Percentiles rank a stretch among this genome's conserved stretches.
Evolutionary conservation across 257 asterid species (phyloP).

Genomic region (Solanum clarkiae): DNA sequence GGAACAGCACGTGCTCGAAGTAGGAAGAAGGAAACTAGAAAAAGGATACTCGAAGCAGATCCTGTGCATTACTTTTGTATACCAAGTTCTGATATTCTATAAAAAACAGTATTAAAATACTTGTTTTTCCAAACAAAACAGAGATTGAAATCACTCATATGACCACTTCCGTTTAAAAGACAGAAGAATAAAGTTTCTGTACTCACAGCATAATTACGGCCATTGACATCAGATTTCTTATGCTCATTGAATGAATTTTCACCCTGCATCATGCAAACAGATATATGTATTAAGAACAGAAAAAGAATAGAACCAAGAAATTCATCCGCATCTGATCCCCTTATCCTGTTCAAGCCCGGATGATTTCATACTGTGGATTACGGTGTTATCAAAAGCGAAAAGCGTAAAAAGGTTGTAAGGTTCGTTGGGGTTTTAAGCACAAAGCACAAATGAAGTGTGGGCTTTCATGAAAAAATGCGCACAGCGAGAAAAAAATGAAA

Average conservation of each 20-base stretch:
- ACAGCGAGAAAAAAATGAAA: neutral
- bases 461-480: neutral
- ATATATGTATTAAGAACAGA: neutral
- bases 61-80: neutral
- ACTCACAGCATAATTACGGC: conserved; percentile 87
- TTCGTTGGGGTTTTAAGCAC: neutral
- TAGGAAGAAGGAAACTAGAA: neutral
- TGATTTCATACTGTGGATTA: neutral
- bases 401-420: neutral
- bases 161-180: neutral
- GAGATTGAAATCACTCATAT: neutral
- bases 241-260: conserved; percentile 15
- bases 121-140: neutral
- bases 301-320: neutral
- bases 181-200: neutral
- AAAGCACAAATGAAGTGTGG: neutral
- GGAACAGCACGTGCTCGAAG: neutral
- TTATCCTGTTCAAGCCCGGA: neutral
- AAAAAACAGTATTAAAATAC: neutral
- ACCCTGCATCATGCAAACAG: conserved; percentile 31
- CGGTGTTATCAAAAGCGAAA: neutral
- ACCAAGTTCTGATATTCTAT: neutral
- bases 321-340: neutral
- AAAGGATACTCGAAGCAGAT: neutral
- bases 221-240: conserved; percentile 37